A percentile compares a stretch with the other conserved stretches of the same genome.
These are phyloP conservation scores for Sarocladium strictum DNA, from an alignment of 2,329 filamentous ascomycete species.

Conservation along the genomic window DNA sequence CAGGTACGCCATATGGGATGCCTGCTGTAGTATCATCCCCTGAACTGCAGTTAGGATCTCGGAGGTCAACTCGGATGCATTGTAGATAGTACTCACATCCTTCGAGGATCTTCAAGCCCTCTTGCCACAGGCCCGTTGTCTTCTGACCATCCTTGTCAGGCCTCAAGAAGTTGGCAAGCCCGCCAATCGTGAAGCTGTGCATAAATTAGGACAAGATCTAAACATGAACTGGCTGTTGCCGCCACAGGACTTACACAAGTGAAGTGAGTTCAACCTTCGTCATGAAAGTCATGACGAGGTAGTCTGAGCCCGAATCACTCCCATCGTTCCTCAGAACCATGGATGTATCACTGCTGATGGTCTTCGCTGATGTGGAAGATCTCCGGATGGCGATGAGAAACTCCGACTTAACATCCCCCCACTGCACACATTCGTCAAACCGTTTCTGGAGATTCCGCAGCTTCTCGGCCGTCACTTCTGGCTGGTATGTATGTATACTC, in stretches of 20 bases:
- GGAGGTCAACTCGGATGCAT: not conserved
- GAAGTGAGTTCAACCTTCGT: slow-evolving; percentile 53
- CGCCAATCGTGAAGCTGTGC: slow-evolving; percentile 48
- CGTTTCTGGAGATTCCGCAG: slow-evolving; percentile 54
- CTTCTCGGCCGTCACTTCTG: slow-evolving; percentile 52
- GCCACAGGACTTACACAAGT: slow-evolving; percentile 39
- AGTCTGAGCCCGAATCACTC: slow-evolving; percentile 41
- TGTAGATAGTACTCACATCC: slow-evolving; percentile 33
- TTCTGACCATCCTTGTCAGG: slow-evolving; percentile 17
- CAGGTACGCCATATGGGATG: slow-evolving; percentile 32
- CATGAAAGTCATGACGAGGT: slow-evolving; percentile 54
- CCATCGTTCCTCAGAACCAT: slow-evolving; percentile 45
- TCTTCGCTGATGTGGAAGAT: slow-evolving; percentile 38
- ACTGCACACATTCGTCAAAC: slow-evolving; percentile 52
- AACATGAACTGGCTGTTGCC: slow-evolving; percentile 16
- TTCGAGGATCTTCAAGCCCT: slow-evolving; percentile 38
- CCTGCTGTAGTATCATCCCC: slow-evolving; percentile 30
- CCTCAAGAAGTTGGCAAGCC: slow-evolving; percentile 30
- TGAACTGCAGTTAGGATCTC: slow-evolving; percentile 15
- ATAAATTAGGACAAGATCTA: not conserved
- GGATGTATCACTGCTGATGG: slow-evolving; percentile 52
- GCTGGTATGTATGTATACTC: slow-evolving; percentile 57
- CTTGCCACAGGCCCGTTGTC: slow-evolving; percentile 34
- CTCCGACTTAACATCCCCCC: slow-evolving; percentile 41
- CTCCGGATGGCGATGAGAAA: slow-evolving; percentile 51